Conservation (phyloP, 2,329 filamentous ascomycete species). For the Nothomitra cinnamomea region DNA sequence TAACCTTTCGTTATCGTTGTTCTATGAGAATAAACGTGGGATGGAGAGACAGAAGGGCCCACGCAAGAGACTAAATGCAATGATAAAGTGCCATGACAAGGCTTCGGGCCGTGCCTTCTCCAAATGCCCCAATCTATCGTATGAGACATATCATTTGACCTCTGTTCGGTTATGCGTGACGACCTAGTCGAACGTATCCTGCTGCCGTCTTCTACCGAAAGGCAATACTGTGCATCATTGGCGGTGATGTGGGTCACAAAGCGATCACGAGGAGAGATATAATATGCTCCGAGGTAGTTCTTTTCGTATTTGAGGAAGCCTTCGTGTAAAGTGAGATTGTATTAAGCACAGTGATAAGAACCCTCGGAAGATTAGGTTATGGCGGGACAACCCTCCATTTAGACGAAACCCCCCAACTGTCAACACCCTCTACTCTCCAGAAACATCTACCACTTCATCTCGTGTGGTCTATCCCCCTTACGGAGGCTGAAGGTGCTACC, state of each 20-base stretch:
- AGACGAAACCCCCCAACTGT: not conserved
- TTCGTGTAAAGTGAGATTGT: not conserved
- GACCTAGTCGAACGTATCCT: too few species aligned
- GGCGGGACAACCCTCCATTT: too few species aligned
- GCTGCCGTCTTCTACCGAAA: too few species aligned
- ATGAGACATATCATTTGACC: too few species aligned
- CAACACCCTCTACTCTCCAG: not conserved
- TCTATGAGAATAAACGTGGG: not conserved
- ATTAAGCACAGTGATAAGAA: not conserved
- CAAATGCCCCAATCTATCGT: too few species aligned
- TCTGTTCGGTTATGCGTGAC: too few species aligned
- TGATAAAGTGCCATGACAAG: too few species aligned
- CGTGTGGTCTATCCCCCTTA: slow-evolving; percentile 98
- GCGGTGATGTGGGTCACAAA: too few species aligned
- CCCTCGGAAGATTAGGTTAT: not conserved
- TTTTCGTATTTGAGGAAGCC: not conserved
- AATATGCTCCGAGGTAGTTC: not conserved
- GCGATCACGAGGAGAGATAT: not conserved
- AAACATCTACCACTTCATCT: slow-evolving; percentile 91
- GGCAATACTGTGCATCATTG: too few species aligned
- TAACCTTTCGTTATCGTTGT: not conserved
- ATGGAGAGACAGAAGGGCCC: not conserved
- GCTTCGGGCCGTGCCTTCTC: too few species aligned
- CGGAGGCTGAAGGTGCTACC: slow-evolving; percentile 92
- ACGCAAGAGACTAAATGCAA: not conserved